Base-by-base conservation (phyloP, 2,329 filamentous ascomycete species). In the Tetracladium maxilliforme region DNA sequence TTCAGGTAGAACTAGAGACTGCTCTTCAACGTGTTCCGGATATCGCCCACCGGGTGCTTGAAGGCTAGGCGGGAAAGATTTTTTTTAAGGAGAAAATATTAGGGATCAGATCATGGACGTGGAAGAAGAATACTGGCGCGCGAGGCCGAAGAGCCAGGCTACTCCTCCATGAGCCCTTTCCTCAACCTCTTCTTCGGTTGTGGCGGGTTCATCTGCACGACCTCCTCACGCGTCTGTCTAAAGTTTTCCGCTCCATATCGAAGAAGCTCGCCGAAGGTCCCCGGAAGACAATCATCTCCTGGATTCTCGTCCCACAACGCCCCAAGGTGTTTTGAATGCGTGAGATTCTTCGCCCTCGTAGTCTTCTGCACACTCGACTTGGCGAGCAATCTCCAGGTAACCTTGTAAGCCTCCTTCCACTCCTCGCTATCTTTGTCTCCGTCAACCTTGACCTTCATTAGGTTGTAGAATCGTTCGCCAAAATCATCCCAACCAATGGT, bases 321-420 rank as follows among this genome's bases (percentile, higher is more conserved):
- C 3, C 44, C 45, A 13, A 48, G 35, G 22, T 38, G 43, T 6
- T 39, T 41, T 6, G 42, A 39, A 10, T 44, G 26, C 7, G 38
- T 38, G 5, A 37, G 36, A 5, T 37, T 24, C 5, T 38, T 38
- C 0, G 45, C 46, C 14, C 49, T 45, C 4, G 42, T 47, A 20
- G 49, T 26, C 30, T 50, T 50, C 42, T 47, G 41, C 12, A 41
- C 48, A 8, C 39, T 35, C 3, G 43, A 43, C 20, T 41, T 44
- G 11, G 41, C 40, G 6, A 51, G 37, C 3, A 47, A 33, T n/a
- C 42, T 37, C 16, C 34, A 27, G 10, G 44, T 41, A 15, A 45
- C 43, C 10, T 31, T 27, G 18, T 46, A 36, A 3, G 44, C 44
- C n/a, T 33, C 35, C 14, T 42, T 30, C 34, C 39, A 45, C 18